Evolutionary conservation across 2,329 filamentous ascomycete genomes (phyloP).

Genomic region (Arthrobotrys sphaeroides): DNA sequence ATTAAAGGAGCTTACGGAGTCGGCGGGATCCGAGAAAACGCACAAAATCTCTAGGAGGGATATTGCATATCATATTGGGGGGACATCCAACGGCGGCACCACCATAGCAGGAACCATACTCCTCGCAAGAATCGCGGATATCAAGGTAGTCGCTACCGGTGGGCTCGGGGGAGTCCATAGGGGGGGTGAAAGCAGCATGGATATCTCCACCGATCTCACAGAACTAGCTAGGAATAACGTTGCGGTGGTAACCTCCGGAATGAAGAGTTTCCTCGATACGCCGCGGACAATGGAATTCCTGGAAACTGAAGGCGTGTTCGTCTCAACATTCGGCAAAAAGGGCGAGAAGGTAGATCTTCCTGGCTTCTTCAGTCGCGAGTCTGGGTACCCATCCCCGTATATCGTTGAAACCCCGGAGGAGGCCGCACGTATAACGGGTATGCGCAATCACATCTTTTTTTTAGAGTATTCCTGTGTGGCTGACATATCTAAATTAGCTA

Average conservation of each 20-base stretch:
- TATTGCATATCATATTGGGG: slow-evolving; percentile 79
- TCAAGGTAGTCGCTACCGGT: slow-evolving; percentile 92
- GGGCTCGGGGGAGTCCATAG: slow-evolving; percentile 94
- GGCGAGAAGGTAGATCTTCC: slow-evolving; percentile 80
- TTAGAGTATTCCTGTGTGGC: slow-evolving; percentile 21
- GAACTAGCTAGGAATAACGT: slow-evolving; percentile 90
- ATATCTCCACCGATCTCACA: slow-evolving; percentile 93
- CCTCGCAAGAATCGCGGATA: slow-evolving; percentile 83
- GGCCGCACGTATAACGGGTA: slow-evolving; percentile 85
- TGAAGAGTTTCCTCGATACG: slow-evolving; percentile 96
- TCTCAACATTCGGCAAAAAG: slow-evolving; percentile 83
- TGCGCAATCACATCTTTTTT: background rate
- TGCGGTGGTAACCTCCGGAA: slow-evolving; percentile 86
- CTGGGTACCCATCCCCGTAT: slow-evolving; percentile 79
- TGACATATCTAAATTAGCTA: background rate
- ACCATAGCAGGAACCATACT: slow-evolving; percentile 95
- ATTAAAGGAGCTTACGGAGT: slow-evolving; percentile 73
- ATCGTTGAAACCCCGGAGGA: slow-evolving; percentile 79
- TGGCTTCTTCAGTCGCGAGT: slow-evolving; percentile 90
- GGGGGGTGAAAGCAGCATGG: slow-evolving; percentile 84
- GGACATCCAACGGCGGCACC: slow-evolving; percentile 78
- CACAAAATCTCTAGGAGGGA: slow-evolving; percentile 89
- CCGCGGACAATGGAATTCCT: slow-evolving; percentile 83
- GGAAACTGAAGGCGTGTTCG: slow-evolving; percentile 75
- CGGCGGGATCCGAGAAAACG: slow-evolving; percentile 73